These are phyloP conservation scores for Oehlia diaphana DNA, from an alignment of 192 early-diverging fungal species.

Conservation along the genomic window DNA sequence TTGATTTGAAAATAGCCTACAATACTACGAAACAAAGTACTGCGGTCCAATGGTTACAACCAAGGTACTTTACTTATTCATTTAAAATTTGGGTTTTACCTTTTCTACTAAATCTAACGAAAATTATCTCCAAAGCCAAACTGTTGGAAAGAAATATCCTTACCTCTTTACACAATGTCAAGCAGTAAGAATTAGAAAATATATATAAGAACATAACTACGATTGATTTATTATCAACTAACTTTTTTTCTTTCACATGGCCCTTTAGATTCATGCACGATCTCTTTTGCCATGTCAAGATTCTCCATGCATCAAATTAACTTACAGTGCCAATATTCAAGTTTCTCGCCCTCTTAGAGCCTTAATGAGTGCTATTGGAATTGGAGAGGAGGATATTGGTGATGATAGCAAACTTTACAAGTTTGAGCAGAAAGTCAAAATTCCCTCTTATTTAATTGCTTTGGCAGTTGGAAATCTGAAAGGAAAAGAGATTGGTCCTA, in stretches of 20 bases:
- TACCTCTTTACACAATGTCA: conserved; percentile 99
- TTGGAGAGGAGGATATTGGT: conserved; percentile 56
- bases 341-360: conserved; percentile 73
- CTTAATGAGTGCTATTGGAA: conserved; percentile 88
- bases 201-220: background rate
- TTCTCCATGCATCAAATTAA: conserved; percentile 83
- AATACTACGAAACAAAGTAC: conserved; percentile 78
- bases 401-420: conserved; percentile 62
- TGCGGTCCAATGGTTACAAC: conserved; percentile 90
- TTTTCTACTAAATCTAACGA: background rate
- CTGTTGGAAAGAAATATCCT: conserved; percentile 88
- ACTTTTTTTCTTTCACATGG: no score
- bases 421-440: conserved; percentile 85
- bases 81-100: background rate
- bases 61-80: conserved; percentile 46
- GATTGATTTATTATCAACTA: background rate
- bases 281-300: conserved; percentile 90
- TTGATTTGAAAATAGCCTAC: conserved; percentile 72
- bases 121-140: conserved; percentile 62
- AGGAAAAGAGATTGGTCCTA: conserved; percentile 81
- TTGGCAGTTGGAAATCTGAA: conserved; percentile 89
- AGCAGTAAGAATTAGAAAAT: conserved; percentile 43
- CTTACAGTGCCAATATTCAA: conserved; percentile 80
- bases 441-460: conserved; percentile 95
- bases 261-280: conserved; percentile 80